Evolutionary conservation across 306 rosid genomes (phyloP).

Genomic region (Arachis hypogaea): DNA sequence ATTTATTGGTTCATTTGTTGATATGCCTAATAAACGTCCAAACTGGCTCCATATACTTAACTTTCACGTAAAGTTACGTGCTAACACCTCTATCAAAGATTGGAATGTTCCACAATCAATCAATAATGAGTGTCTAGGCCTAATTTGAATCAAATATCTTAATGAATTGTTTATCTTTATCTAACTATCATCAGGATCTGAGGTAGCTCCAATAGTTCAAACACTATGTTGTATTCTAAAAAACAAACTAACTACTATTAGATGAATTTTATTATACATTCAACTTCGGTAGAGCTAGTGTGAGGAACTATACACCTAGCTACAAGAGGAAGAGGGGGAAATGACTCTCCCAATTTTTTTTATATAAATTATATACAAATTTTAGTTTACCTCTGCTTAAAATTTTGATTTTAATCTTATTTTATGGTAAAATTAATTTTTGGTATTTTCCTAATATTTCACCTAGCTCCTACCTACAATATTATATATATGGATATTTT

Average conservation of each 20-base stretch:
- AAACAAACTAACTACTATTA: not conserved
- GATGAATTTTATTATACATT: not conserved
- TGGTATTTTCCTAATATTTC: no score
- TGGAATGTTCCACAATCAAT: constrained; percentile 27
- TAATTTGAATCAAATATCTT: constrained; percentile 23
- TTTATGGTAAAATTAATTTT: no score
- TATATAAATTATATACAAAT: no score
- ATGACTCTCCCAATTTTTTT: no score
- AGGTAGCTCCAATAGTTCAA: not conserved
- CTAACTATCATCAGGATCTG: not conserved
- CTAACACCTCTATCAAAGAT: not conserved
- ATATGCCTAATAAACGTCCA: not conserved
- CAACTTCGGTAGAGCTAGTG: not conserved
- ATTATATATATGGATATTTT: not conserved
- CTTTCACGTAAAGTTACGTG: constrained; percentile 29
- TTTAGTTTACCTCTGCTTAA: no score
- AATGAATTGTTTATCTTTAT: not conserved
- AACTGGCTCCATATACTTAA: constrained; percentile 18
- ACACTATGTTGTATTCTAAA: not conserved
- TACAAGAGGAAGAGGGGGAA: no score
- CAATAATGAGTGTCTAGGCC: constrained; percentile 9
- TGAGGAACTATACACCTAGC: not conserved
- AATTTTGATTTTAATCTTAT: no score
- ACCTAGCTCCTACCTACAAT: no score
- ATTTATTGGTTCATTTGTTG: no score